A percentile compares a stretch with the other conserved stretches of the same genome.
These are phyloP conservation scores for Chaetomium strumarium DNA, from an alignment of 2,329 filamentous ascomycete genomes.

Conservation along the genomic window DNA sequence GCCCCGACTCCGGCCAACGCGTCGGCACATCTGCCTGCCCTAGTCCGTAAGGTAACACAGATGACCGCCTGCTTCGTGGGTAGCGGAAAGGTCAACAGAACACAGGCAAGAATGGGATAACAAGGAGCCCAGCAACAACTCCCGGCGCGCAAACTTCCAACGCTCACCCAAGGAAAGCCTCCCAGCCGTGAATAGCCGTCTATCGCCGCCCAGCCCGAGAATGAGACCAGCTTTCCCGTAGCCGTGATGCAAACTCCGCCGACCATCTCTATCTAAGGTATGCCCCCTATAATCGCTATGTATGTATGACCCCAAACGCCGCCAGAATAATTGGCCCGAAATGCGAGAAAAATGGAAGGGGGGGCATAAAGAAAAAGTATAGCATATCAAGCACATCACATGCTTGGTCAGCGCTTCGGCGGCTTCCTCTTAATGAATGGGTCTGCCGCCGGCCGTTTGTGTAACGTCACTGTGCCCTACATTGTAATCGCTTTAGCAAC, in stretches of 20 bases:
- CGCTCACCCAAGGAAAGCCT: neutral
- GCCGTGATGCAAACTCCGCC: neutral
- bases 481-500: neutral
- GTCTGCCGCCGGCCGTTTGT: conserved; percentile 38
- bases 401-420: conserved; percentile 17
- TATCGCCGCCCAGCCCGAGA: neutral
- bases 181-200: neutral
- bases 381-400: neutral
- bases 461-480: conserved; percentile 13
- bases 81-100: too few species aligned
- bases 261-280: neutral
- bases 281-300: neutral
- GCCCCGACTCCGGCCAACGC: too few species aligned
- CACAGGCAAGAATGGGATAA: too few species aligned
- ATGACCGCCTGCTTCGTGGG: too few species aligned
- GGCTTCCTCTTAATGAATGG: conserved; percentile 40
- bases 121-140: neutral
- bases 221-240: neutral
- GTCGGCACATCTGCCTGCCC: too few species aligned
- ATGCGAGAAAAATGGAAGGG: neutral
- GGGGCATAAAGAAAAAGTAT: neutral
- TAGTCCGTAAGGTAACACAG: too few species aligned
- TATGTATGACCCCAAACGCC: neutral
- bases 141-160: neutral
- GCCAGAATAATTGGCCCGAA: neutral